Percentiles rank a stretch among this genome's conserved stretches.
These are phyloP conservation scores for Oidium heveae DNA, from an alignment of 2,329 filamentous ascomycete species.

Conservation along the genomic window DNA sequence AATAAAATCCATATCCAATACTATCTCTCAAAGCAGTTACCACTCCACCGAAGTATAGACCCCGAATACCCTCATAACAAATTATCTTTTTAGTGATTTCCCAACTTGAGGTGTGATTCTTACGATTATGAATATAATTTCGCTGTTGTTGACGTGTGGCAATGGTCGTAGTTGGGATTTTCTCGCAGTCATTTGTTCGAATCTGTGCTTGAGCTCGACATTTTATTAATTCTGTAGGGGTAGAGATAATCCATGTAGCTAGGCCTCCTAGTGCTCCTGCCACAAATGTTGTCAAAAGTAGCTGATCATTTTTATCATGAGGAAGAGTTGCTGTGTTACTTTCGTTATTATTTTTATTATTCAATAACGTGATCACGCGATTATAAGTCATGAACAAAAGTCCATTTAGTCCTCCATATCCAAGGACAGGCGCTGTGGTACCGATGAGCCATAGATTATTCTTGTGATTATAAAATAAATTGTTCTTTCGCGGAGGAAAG, in stretches of 20 bases:
- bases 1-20: slow-evolving; percentile 93
- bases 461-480: no score
- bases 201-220: slow-evolving; percentile 45
- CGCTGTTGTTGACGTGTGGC: no score
- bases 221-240: slow-evolving; percentile 78
- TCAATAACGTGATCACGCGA: slow-evolving; percentile 42
- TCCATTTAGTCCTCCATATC: slow-evolving; percentile 78
- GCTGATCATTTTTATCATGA: no score
- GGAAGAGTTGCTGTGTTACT: slow-evolving; percentile 21
- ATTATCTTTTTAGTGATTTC: slow-evolving; percentile 36
- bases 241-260: slow-evolving; percentile 63
- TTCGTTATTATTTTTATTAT: slow-evolving; percentile 9
- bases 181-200: slow-evolving; percentile 1
- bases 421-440: slow-evolving; percentile 61
- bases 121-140: no score
- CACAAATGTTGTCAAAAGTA: slow-evolving; percentile 33
- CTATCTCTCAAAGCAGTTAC: slow-evolving; percentile 67
- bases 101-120: slow-evolving; percentile 17
- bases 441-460: slow-evolving; percentile 22
- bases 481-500: no score
- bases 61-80: slow-evolving; percentile 31
- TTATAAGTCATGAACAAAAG: slow-evolving; percentile 82
- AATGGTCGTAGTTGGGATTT: no score
- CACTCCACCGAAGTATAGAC: slow-evolving; percentile 56
- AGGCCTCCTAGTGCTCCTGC: slow-evolving; percentile 65